Base-by-base conservation (phyloP, 2,329 filamentous ascomycete genomes). In the Pseudonectria foliicola region DNA sequence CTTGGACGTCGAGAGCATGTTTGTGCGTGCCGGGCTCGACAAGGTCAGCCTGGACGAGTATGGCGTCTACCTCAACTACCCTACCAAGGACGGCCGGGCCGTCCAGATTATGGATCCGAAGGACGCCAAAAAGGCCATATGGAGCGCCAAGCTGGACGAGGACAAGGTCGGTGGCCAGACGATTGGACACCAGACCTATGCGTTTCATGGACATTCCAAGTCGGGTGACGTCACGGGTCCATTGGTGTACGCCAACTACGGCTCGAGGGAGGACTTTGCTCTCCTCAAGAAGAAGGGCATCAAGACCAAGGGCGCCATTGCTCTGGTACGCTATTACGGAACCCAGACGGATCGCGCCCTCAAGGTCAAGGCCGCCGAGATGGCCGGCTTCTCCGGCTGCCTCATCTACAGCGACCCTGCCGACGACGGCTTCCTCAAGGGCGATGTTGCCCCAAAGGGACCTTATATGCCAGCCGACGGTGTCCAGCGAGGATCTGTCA, bases 51-150 rank as follows among this genome's bases (percentile, higher is more conserved):
- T 87, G 52, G 83, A 94, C 50, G 77, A 87, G 55, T 94, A 85
- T 59, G 73, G 82, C 50, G 89, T 93, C 12, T 96, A 95, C 56
- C 67, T 96, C 52, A 96, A 96, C 60, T 98, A 94, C 57, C 88
- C 92, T 0, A 82, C 71, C 44, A 64, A 73, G 18, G 81, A 77
- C 40, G 92, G 90, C 10, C 74, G 92, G 32, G 75, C 80, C 38
- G 81, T 98, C 26, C 80, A 89, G 42, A 85, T 98, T 33, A 67
- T 95, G 42, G 79, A 82, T 25, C 73, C 72, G 1, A 75, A 80
- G 34, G 80, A 71, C 3, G 13, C 21, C 11, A 59, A 67, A 23
- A 63, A 78, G 42, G 66, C 79, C 25, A 64, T 62, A 12, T 96
- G 89, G 89, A 75, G 80, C 37, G 92, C 90, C 10, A 74, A 73